Evolutionary conservation across 306 rosid genomes (phyloP), one percentile per base, ranked within the genome.

Genomic region (Begonia peltatifolia): DNA sequence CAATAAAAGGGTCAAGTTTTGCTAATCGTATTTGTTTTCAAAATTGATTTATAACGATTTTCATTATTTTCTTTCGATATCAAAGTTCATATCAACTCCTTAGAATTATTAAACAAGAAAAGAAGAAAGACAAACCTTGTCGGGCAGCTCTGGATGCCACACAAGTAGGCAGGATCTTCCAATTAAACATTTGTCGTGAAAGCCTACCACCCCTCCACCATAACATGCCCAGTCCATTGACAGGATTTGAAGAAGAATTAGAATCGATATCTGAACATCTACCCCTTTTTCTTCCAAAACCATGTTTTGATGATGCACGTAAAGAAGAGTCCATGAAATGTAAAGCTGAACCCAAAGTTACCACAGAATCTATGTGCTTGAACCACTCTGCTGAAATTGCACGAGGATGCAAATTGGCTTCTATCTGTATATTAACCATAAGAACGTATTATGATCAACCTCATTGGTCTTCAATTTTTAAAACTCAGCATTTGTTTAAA

Each of bases 201-300:
- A 86, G 77, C 71, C 76, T 74, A 58, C 94, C 99, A 55, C 99
- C 99, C 80, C 99, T 83, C 94, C 94, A 83, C 99, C 99, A 90
- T 55, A 71, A 83, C 61, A 75, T 71, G 55, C 80, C 84, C 77
- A 90, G 72, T 58, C 95, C 95, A 78, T 87, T 57, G 46, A 74
- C 55, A 41, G 77, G 56, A 58, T 74, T 79, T 59, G 83, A 75
- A 66, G 94, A 67, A 56, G 84, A 77, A 56, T 66, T 81, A 25
- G 84, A 59, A 60, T 80, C 88, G 48, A 1, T 61, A 69, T 86
- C 95, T 38, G 81, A 74, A 68, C 55, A 55, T 73, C 78, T 76
- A 68, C 66, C 72, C 78, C 76, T 80, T 70, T 78, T 90, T 67
- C 68, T 84, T 58, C 76, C 78, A 59, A 77, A 63, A 56, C 80